Evolutionary conservation across 2,329 filamentous ascomycete species (phyloP), one percentile per base, ranked within the genome.

Genomic region (Ustulina deusta): DNA sequence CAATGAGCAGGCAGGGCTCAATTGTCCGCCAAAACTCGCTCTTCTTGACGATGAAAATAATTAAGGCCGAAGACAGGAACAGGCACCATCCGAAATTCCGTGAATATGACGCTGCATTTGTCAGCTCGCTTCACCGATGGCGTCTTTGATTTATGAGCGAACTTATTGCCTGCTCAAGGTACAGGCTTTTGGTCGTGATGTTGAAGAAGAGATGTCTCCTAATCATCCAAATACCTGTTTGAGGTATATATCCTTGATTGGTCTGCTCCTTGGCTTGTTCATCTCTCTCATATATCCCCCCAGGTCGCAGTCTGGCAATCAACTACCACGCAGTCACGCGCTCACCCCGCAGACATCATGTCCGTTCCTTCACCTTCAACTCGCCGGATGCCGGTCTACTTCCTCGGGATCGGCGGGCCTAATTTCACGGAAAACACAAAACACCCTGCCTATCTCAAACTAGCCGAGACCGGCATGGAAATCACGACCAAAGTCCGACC

Each of bases 401-500:
- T 74, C 58, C 69, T 74, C 20, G 68, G 73, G 13, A 75, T 75
- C n/a, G 74, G 73, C 13, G 69, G 74, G 15, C 87, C 87, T 6
- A 88, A 83, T 69, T 82, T 89, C 66, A 88, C 90, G 82, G 88
- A 87, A 74, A 81, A 90, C 9, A 80, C 79, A 10, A 75, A 84
- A 0, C 89, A 90, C 73, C 86, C 87, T 2, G 89, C 87, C 10
- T 88, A 89, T 71, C 64, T 75, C 25, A 81, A 86, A 69, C 82
- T 91, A 1, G 80, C 83, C 65, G 76, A 61, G 11, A 42, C 90
- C 49, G 89, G 89, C 17, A 79, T 74, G 2, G 87, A 90, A 70
- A 89, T 91, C 74, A 90, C 87, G 0, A 80, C 82, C 15, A 84
- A 84, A 70, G 84, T 90, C 54, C 86, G 87, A 72, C 89, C 89